Evolutionary conservation across 2,329 filamentous ascomycete genomes (phyloP).

Genomic region (Fusarium sp.): DNA sequence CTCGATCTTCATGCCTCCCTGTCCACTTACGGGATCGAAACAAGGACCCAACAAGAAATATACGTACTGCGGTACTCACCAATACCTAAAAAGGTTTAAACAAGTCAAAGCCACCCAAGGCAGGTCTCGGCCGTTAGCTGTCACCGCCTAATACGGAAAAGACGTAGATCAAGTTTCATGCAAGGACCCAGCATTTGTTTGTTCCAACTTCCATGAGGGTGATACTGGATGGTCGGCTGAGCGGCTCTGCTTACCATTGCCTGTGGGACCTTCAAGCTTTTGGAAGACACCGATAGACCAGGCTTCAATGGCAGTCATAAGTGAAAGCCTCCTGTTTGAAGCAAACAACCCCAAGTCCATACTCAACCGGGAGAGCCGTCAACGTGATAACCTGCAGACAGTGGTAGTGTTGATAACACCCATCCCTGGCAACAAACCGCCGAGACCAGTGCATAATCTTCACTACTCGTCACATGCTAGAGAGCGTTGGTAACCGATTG

Average conservation of each 20-base stretch:
- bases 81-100: not conserved
- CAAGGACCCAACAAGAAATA: constrained; percentile 3
- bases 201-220: not conserved
- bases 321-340: not conserved
- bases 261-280: not conserved
- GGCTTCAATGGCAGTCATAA: not conserved
- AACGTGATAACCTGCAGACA: not conserved
- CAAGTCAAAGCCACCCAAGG: not conserved
- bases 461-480: not conserved
- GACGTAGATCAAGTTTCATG: not conserved
- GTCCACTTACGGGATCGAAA: constrained; percentile 29
- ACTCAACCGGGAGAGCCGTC: not conserved
- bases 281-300: not conserved
- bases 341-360: not conserved
- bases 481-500: not conserved
- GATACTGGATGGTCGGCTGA: not conserved
- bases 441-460: not conserved
- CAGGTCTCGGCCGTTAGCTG: constrained; percentile 13
- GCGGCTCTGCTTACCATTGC: not conserved
- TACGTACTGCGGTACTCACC: not conserved
- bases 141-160: constrained; percentile 10
- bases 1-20: constrained; percentile 38
- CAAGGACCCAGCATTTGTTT: not conserved
- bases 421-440: not conserved
- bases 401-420: not conserved